phyloP scores from a whole-genome alignment of 306 rosid species.

The Cotoneaster glaucophyllus region DNA sequence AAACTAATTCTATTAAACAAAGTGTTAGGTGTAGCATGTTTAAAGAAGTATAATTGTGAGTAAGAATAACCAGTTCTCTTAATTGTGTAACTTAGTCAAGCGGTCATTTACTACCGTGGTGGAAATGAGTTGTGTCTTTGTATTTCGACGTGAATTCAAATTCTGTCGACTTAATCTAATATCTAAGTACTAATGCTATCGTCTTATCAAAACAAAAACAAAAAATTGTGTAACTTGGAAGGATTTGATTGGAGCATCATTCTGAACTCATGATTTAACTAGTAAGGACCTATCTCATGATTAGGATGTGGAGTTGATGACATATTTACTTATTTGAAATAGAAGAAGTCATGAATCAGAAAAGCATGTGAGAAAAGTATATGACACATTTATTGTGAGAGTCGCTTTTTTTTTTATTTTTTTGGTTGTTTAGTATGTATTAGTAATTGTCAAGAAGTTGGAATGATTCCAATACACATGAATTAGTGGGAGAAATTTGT shows the following conservation, averaged over 20 bases:
- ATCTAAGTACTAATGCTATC: no score
- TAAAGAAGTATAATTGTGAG: not conserved
- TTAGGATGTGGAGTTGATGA: no score
- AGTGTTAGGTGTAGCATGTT: not conserved
- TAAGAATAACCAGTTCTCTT: not conserved
- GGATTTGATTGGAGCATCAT: not conserved
- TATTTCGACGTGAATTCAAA: no score
- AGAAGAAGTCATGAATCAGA: no score
- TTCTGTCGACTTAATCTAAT: fast-evolving
- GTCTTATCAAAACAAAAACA: no score
- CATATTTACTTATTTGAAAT: not conserved
- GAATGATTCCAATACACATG: not conserved
- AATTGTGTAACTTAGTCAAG: no score
- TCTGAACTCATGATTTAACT: not conserved
- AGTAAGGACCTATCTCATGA: not conserved
- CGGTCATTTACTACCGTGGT: no score
- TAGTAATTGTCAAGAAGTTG: not conserved
- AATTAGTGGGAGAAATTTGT: no score
- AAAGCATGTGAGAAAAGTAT: no score
- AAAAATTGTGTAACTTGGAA: not conserved
- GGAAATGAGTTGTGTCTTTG: no score
- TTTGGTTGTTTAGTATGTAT: not conserved
- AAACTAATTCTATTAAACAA: not conserved
- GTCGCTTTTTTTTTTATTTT: not conserved
- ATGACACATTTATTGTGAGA: no score